A percentile compares a stretch with the other conserved stretches of the same genome.
phyloP scores from a whole-genome alignment of 2,329 filamentous ascomycete species.

The Magnaporthiopsis rhizophila region DNA sequence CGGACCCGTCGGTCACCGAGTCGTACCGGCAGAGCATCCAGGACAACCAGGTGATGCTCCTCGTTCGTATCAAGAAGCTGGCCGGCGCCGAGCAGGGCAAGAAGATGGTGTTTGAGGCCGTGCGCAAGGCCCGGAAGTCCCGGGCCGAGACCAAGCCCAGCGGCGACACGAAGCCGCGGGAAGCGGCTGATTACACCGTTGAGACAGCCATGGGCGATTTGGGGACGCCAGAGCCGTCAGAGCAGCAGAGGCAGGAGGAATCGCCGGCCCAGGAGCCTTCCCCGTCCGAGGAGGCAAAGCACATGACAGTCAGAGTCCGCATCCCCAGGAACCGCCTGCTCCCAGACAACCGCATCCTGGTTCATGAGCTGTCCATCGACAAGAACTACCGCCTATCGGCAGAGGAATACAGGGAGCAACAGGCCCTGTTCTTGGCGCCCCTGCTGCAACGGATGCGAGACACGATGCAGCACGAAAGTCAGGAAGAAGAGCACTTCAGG shows the following conservation, averaged over 20 bases:
- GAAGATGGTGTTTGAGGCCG: slow-evolving; percentile 65
- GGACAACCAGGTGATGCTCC: slow-evolving; percentile 70
- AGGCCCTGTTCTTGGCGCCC: slow-evolving; percentile 38
- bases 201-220: slow-evolving; percentile 31
- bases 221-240: slow-evolving; percentile 21
- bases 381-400: slow-evolving; percentile 66
- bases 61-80: slow-evolving; percentile 72
- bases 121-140: slow-evolving; percentile 60
- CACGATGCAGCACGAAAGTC: slow-evolving; percentile 58
- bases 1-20: slow-evolving; percentile 61
- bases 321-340: slow-evolving; percentile 33
- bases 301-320: slow-evolving; percentile 26
- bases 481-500: slow-evolving; percentile 55
- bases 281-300: slow-evolving; percentile 14
- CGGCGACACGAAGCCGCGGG: slow-evolving; percentile 64
- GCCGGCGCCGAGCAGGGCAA: slow-evolving; percentile 65
- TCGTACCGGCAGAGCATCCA: slow-evolving; percentile 76
- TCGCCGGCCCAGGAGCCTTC: slow-evolving; percentile 19
- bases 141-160: slow-evolving; percentile 56
- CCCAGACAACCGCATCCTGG: slow-evolving; percentile 65
- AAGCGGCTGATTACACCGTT: slow-evolving; percentile 40
- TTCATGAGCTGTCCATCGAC: slow-evolving; percentile 75
- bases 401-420: slow-evolving; percentile 50
- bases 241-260: slow-evolving; percentile 19
- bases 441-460: slow-evolving; percentile 50